Base-by-base conservation (phyloP, 192 early-diverging fungal species). In the Rhizoclosmatium sp. region DNA sequence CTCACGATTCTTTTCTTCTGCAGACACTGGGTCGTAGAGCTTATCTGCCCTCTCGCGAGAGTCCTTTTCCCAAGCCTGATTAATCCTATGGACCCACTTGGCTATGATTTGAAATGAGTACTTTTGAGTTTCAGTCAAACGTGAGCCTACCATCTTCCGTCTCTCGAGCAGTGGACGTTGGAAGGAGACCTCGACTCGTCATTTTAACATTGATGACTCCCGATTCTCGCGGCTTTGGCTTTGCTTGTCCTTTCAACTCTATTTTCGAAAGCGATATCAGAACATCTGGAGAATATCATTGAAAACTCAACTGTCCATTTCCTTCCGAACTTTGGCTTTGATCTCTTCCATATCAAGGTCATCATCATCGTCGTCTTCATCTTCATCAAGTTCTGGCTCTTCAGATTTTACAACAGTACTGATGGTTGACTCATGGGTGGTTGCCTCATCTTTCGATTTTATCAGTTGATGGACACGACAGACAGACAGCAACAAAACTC, bases 101-200 rank as follows among this genome's bases (percentile, higher is more conserved):
- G 64, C 86, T 87, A 51, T 47, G 44, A 66, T 60, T n/a, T 65
- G 10, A 65, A 19, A 10, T 2, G 45, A 23, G 10, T 23, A 0
- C 31, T 31, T 31, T 31, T 31, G 31, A 31, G 31, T 31, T 31
- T 31, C 31, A 31, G 31, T 31, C 31, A 31, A 31, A 31, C 0
- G 0, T n/a, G 54, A 9, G 0, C 54, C 54, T n/a, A 90, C 86
- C 81, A 70, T 90, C 89, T 79, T 90, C 86, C 12, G 81, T 84
- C 78, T 90, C 89, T 3, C 89, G 80, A 9, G 89, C 89, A 40
- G 84, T 85, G 41, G 83, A 69, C 16, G 86, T 86, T 0, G 89
- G 85, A 12, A 83, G 78, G 39, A 82, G 47, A 19, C 81, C 83
- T 41, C 89, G 75, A 12, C 84, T 82, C 3, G 89, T 86, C 59